These are phyloP conservation scores for Corinectria fuckeliana DNA, from an alignment of 2,329 filamentous ascomycete species.

Conservation along the genomic window DNA sequence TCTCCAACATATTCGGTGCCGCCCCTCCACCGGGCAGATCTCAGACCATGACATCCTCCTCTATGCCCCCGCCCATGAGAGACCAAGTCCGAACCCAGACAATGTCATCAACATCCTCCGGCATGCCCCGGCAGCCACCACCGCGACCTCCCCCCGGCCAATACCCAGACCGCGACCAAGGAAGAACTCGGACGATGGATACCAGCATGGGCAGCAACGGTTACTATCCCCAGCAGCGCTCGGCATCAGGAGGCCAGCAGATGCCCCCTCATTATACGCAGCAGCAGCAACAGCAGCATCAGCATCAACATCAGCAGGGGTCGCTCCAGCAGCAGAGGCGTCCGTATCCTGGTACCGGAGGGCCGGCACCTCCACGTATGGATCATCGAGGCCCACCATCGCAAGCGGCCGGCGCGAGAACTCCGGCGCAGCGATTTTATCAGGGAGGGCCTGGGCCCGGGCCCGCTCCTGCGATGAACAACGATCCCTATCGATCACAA, in stretches of 20 bases:
- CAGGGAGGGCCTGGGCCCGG: constrained; percentile 60
- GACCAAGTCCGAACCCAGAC: constrained; percentile 77
- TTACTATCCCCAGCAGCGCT: constrained; percentile 61
- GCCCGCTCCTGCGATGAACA: constrained; percentile 74
- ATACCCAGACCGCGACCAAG: constrained; percentile 43
- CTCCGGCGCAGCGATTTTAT: constrained; percentile 64
- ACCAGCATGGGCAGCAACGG: constrained; percentile 54
- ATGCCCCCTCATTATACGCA: constrained; percentile 55
- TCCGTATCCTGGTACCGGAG: constrained; percentile 52
- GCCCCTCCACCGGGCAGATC: constrained; percentile 87
- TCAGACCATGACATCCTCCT: constrained; percentile 91
- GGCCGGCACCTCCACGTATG: constrained; percentile 67
- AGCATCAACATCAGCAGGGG: constrained; percentile 51
- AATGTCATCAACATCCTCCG: constrained; percentile 64
- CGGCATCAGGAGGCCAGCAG: constrained; percentile 57
- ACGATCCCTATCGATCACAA: constrained; percentile 88
- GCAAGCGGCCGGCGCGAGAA: constrained; percentile 47
- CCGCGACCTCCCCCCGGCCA: constrained; percentile 56
- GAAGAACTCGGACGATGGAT: constrained; percentile 42
- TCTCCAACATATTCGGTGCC: constrained; percentile 93
- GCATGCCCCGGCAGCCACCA: constrained; percentile 69
- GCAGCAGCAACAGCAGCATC: constrained; percentile 53
- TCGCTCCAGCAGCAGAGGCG: constrained; percentile 45
- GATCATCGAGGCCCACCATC: constrained; percentile 63
- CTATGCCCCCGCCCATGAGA: constrained; percentile 59